A percentile compares a stretch with the other conserved stretches of the same genome.
Evolutionary conservation across 192 early-diverging fungal genomes (phyloP).

Genomic region (Oehlia diaphana): DNA sequence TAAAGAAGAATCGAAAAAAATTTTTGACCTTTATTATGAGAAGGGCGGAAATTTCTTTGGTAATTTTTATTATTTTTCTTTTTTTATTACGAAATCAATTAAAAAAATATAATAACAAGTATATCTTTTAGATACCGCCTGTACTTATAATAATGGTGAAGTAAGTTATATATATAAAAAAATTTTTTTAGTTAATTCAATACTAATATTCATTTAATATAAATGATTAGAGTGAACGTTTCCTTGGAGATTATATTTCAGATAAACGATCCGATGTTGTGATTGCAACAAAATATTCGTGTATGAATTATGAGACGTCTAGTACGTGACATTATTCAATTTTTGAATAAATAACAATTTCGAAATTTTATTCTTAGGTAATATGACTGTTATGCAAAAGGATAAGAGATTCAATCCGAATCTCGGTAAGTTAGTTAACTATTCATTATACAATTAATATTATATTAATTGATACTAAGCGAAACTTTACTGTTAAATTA

Average conservation of each 20-base stretch:
- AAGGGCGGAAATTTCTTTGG: conserved; percentile 53
- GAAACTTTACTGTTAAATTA: too few relatives aligned
- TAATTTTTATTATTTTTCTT: background rate
- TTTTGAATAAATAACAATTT: conserved; percentile 4
- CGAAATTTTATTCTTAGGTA: background rate
- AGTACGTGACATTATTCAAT: background rate
- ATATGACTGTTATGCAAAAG: background rate
- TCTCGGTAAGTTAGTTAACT: background rate
- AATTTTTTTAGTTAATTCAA: background rate
- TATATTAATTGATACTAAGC: too few relatives aligned
- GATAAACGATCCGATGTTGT: conserved; percentile 41
- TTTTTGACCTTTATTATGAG: conserved; percentile 50
- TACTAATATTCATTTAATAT: background rate
- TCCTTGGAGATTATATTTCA: conserved; percentile 46
- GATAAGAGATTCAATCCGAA: background rate
- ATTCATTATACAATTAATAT: background rate
- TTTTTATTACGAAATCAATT: too few relatives aligned
- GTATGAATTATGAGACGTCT: background rate
- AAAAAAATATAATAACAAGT: background rate
- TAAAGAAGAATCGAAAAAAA: conserved; percentile 43
- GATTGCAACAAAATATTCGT: conserved; percentile 33
- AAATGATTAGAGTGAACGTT: conserved; percentile 31
- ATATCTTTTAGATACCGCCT: background rate
- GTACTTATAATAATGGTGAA: background rate
- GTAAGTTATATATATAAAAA: background rate